Evolutionary conservation across 108 stramenopile genomes (phyloP), one percentile per base, ranked within the genome.

Genomic region (Cyclotella baltica): DNA sequence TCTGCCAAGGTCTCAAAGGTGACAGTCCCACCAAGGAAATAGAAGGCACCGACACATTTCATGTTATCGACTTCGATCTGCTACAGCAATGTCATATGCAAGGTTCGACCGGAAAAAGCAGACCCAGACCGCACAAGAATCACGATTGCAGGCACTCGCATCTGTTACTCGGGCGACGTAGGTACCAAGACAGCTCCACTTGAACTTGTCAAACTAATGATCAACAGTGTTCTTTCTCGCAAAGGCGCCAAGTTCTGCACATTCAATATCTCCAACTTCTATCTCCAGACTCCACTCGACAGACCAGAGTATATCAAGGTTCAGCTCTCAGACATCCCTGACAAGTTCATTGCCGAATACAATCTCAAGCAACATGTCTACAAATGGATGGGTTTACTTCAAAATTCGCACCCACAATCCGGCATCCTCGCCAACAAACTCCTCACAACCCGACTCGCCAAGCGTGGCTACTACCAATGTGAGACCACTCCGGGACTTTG

Each of bases 201-300:
- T 3, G 43, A 68, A 47, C 62, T 81, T 31, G 62, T 58, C 36
- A 88, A 86, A 55, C 11, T 80, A 2, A 31, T 83, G 3, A 22
- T 88, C 83, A 88, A 88, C 75, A 83, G 78, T 47, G 66, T 77
- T 57, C 25, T 88, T 55, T 78, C 67, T 38, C 67, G 28, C 20
- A 55, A 40, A 69, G 63, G 16, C 22, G n/a, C n/a, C n/a, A n/a
- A n/a, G n/a, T n/a, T n/a, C n/a, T n/a, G n/a, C n/a, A n/a, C n/a
- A n/a, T n/a, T 74, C 28, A 77, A 85, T 50, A 25, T 88, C 74
- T 84, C 80, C 33, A 74, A 85, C 48, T 88, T 85, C 57, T 88
- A 82, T 64, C 78, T 88, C 0, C 28, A 23, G 68, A 82, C 84
- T 16, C 69, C 70, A 1, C 56, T 85, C 77, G 67, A 72, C n/a